phyloP scores from a whole-genome alignment of 805 yeast species.

The Wickerhamomyces kurtzmanii region DNA sequence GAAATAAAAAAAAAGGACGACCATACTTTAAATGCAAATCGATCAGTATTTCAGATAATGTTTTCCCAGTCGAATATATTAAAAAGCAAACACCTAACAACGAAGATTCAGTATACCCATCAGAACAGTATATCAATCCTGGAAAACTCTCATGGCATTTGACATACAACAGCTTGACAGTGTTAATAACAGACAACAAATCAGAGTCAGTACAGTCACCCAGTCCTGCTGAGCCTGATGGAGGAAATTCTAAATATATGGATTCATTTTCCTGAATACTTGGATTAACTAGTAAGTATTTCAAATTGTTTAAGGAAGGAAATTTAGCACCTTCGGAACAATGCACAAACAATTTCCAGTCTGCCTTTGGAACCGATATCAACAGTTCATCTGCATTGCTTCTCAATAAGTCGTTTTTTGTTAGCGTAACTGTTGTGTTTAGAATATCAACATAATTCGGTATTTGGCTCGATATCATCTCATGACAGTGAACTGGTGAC shows the following conservation, averaged over 20 bases:
- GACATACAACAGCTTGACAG: slow-evolving; percentile 57
- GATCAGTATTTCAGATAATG: slow-evolving; percentile 56
- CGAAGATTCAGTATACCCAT: slow-evolving; percentile 89
- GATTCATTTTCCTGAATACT: slow-evolving; percentile 6
- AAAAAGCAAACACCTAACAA: slow-evolving; percentile 61
- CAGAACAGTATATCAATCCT: slow-evolving; percentile 66
- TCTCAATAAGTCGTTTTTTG: slow-evolving; percentile 18
- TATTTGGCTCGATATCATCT: slow-evolving; percentile 3
- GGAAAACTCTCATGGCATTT: slow-evolving; percentile 24
- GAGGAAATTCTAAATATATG: slow-evolving; percentile 54
- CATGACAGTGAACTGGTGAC: slow-evolving; percentile 4
- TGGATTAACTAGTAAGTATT: slow-evolving; percentile 10
- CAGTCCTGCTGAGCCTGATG: slow-evolving; percentile 74
- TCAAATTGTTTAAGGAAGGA: slow-evolving; percentile 33
- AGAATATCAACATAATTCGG: slow-evolving; percentile 39
- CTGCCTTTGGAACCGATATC: slow-evolving; percentile 39
- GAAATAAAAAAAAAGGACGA: slow-evolving; percentile 79
- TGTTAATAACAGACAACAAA: slow-evolving; percentile 51
- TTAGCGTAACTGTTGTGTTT: slow-evolving; percentile 38
- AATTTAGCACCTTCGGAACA: slow-evolving; percentile 53
- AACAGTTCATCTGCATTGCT: slow-evolving; percentile 15
- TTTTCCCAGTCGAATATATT: slow-evolving; percentile 55
- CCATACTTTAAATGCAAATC: slow-evolving; percentile 52
- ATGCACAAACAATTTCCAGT: slow-evolving; percentile 45
- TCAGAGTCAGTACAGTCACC: slow-evolving; percentile 60